Percentiles rank a stretch among this genome's conserved stretches.
Conservation (phyloP, 2,329 filamentous ascomycete genomes). For the Colletotrichum destructivum region DNA sequence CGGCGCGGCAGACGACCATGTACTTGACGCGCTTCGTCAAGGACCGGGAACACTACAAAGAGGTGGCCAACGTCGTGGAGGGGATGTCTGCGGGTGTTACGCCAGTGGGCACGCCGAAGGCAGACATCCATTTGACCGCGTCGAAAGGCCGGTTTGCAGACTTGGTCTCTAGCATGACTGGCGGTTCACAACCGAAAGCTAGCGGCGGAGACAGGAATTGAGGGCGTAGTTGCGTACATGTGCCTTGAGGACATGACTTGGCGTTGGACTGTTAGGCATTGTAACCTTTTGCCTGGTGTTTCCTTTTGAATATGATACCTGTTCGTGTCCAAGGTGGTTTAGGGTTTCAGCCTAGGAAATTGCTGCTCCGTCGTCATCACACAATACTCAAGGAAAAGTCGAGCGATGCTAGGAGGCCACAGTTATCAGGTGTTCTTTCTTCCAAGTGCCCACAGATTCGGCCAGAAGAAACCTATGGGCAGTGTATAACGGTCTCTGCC, state of each 20-base stretch:
- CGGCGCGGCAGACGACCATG: slow-evolving; percentile 58
- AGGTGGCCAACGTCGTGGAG: slow-evolving; percentile 56
- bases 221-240: background rate
- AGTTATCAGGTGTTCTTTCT: background rate
- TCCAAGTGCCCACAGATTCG: no score
- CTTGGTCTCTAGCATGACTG: slow-evolving; percentile 37
- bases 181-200: slow-evolving; percentile 17
- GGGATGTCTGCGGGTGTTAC: slow-evolving; percentile 41
- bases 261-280: slow-evolving; percentile 26
- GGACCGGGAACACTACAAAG: slow-evolving; percentile 58
- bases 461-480: no score
- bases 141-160: slow-evolving; percentile 40
- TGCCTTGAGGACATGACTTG: slow-evolving; percentile 1
- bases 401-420: background rate
- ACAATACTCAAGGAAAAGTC: background rate
- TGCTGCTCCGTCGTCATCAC: no score
- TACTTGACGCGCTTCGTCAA: slow-evolving; percentile 66
- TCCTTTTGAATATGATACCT: slow-evolving; percentile 34
- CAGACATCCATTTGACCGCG: slow-evolving; percentile 19
- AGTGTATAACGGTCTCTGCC: no score
- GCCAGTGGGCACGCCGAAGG: slow-evolving; percentile 43
- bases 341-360: background rate
- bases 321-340: background rate
- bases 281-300: background rate
- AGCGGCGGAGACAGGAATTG: slow-evolving; percentile 12